Evolutionary conservation across 2,329 filamentous ascomycete species (phyloP).

Genomic region (Drechslera avenae): DNA sequence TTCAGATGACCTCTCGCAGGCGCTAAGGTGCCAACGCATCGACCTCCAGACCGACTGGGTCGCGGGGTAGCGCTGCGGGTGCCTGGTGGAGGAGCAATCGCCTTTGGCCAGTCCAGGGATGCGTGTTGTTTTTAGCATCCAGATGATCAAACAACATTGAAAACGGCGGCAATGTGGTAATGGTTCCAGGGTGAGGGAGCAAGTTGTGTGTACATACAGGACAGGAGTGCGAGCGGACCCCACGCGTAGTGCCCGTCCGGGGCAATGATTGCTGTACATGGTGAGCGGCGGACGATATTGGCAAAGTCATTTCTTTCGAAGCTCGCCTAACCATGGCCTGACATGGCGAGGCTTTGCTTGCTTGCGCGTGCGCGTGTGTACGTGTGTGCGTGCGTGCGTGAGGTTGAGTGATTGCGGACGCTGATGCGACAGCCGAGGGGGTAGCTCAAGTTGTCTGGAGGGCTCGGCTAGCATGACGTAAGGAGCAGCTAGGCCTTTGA

Average conservation of each 20-base stretch:
- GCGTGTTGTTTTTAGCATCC: conserved; percentile 39
- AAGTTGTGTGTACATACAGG: neutral
- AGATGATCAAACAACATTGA: conserved; percentile 29
- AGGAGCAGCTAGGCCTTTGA: neutral
- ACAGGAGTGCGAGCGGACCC: neutral
- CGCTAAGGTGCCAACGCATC: conserved; percentile 49
- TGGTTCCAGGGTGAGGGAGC: no score
- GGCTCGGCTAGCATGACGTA: conserved; percentile 15
- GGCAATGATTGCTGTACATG: no score
- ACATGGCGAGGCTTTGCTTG: conserved; percentile 24
- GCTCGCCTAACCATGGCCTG: no score
- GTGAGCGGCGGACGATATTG: no score
- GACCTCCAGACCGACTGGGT: conserved; percentile 40
- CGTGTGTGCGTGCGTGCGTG: conserved; percentile 16
- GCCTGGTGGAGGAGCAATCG: conserved; percentile 37
- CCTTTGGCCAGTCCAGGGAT: conserved; percentile 27
- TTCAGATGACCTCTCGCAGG: conserved; percentile 47
- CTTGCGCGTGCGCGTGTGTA: neutral
- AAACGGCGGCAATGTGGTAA: conserved; percentile 12
- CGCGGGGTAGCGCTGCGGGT: conserved; percentile 43
- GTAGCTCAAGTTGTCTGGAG: neutral
- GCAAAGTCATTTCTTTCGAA: no score
- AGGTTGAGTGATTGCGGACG: conserved; percentile 15
- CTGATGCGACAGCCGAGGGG: conserved; percentile 4
- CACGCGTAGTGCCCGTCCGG: no score